phyloP scores from a whole-genome alignment of 1,284 basidiomycete species.

The Caloboletus inedulis region DNA sequence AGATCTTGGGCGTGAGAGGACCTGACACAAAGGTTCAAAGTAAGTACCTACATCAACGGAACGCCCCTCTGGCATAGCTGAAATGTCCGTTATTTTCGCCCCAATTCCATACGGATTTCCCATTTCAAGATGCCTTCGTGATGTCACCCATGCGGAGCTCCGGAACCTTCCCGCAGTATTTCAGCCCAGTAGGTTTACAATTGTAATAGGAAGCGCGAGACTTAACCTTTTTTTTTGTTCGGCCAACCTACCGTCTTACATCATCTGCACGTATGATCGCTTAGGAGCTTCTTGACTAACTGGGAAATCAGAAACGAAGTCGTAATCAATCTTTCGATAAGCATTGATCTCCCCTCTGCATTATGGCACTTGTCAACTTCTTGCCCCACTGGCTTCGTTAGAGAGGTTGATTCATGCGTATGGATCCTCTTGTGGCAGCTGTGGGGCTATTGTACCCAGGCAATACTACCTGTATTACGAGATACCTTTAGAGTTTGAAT shows the following conservation, averaged over 20 bases:
- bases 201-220: conserved; percentile 1
- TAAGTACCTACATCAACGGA: neutral
- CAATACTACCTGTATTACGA: neutral
- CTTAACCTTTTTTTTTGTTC: neutral
- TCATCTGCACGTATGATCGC: neutral
- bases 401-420: conserved; percentile 3
- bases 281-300: conserved; percentile 2
- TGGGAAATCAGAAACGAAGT: conserved; percentile 5
- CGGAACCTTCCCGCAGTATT: conserved; percentile 5
- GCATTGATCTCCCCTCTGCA: neutral
- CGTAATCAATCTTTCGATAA: conserved; percentile 4
- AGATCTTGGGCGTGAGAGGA: conserved; percentile 7
- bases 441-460: neutral
- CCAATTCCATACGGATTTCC: conserved; percentile 3
- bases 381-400: neutral
- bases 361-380: conserved; percentile 5
- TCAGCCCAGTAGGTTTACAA: conserved; percentile 2
- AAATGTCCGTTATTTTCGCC: conserved; percentile 27
- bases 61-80: neutral
- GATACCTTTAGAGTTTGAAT: neutral
- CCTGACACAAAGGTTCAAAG: neutral
- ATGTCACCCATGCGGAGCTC: conserved; percentile 1
- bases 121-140: conserved; percentile 15
- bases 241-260: conserved; percentile 2
- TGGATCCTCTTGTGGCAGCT: conserved; percentile 11